phyloP scores from a whole-genome alignment of 352 stramenopile genomes.

The Thalassiosira hispida region DNA sequence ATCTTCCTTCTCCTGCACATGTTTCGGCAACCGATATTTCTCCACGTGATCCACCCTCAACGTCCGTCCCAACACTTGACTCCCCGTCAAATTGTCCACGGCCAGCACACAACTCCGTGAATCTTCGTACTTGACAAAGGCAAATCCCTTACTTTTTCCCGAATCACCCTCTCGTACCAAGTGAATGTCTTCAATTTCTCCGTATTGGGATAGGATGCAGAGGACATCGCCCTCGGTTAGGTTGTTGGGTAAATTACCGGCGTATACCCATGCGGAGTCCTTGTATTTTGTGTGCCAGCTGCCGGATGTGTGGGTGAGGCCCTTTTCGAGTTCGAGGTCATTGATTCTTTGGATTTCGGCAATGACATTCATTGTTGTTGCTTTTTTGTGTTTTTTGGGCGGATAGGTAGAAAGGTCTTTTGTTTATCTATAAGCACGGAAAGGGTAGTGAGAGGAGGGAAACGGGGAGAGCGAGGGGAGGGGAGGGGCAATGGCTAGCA shows the following conservation, averaged over 20 bases:
- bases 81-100: constrained; percentile 96
- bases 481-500: too few species aligned
- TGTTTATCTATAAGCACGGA: too few species aligned
- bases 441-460: too few species aligned
- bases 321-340: constrained; percentile 84
- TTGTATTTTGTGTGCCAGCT: constrained; percentile 92
- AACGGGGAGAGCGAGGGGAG: too few species aligned
- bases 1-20: constrained; percentile 76
- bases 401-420: too few species aligned
- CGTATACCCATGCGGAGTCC: constrained; percentile 96
- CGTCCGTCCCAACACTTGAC: constrained; percentile 87
- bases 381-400: neutral
- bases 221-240: constrained; percentile 96
- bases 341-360: constrained; percentile 88
- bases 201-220: constrained; percentile 90
- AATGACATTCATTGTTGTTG: constrained; percentile 85
- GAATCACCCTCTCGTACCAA: constrained; percentile 95
- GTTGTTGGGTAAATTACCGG: constrained; percentile 91
- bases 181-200: constrained; percentile 96
- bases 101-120: constrained; percentile 94
- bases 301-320: constrained; percentile 81
- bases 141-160: constrained; percentile 95
- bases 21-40: constrained; percentile 94
- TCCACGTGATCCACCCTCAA: constrained; percentile 97
- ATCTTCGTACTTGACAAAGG: constrained; percentile 98